Evolutionary conservation across 2,329 filamentous ascomycete species (phyloP), one percentile per base, ranked within the genome.

Genomic region (Gremmenia infestans): DNA sequence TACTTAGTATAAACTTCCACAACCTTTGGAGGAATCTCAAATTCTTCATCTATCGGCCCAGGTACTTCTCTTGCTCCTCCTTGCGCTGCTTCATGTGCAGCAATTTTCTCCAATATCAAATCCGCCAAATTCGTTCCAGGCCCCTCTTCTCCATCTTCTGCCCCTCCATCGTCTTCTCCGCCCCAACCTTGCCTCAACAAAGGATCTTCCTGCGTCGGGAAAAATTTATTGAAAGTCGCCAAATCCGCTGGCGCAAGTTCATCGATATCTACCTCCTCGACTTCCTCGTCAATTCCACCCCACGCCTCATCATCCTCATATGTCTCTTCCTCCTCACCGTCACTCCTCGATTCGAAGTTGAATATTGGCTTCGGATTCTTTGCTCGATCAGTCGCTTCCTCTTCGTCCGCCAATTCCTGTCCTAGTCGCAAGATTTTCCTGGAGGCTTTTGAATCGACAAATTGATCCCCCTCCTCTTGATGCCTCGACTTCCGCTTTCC

Each of bases 1-100:
- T 75, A 89, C 85, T 96, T 95, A 59, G 88, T 88, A 72, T 95
- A 97, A 15, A 96, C 93, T 69, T 97, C 93, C 15, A 97, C 81
- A 14, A 97, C 91, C 74, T 96, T 97, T 45, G 87, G 87, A 2
- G 91, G 91, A 51, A 99, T 78, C 70, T 96, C 89, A 49, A 91
- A 86, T 19, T 91, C 88, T 59, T 96, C 92, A 62, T 94, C 88
- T 52, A 80, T 73, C 25, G 71, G 68, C 17, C 69, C 71, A 23
- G 73, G 70, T 46, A 75, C 66, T 25, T 60, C 50, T 14, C 61
- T 57, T 39, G 60, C 50, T 19, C 63, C 65, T 9, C 67, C 65
- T 52, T 63, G 78, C 35, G 80, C 80, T 4, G 89, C 88, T 75
- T 99, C 94, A 67, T 95, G 89, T 57, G 89, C 87, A 4, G 91